Evolutionary conservation across 169 alveolate species (phyloP).

Genomic region (Plasmodium vivax): DNA sequence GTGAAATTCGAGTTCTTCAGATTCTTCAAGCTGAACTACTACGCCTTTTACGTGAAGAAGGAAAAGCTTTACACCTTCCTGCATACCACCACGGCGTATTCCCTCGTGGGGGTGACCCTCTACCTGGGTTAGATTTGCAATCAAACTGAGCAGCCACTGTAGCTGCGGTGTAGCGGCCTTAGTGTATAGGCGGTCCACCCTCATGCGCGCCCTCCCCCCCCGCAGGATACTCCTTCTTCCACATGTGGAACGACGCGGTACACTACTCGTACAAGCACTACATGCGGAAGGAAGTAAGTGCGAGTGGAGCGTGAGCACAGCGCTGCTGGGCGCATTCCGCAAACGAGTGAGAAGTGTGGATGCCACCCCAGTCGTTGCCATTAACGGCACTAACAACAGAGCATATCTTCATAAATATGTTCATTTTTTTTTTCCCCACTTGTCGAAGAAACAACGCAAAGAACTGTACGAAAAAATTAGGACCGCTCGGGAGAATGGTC

Average conservation of each 20-base stretch:
- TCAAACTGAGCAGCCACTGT: neutral
- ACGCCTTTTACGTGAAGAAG: slow-evolving; percentile 65
- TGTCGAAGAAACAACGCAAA: slow-evolving; percentile 63
- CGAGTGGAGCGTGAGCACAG: neutral
- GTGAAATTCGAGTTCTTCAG: slow-evolving; percentile 66
- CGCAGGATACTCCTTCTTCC: slow-evolving; percentile 60
- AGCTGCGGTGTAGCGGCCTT: neutral
- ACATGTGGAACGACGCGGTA: slow-evolving; percentile 76
- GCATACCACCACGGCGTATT: slow-evolving; percentile 66
- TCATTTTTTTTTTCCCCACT: neutral
- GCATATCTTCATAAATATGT: neutral
- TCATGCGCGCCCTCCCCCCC: neutral
- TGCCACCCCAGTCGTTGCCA: neutral
- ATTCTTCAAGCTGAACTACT: slow-evolving; percentile 66
- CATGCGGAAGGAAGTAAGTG: slow-evolving; percentile 63
- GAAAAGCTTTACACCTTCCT: slow-evolving; percentile 67
- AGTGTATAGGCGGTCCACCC: neutral
- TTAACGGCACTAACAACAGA: neutral
- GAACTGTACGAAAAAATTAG: slow-evolving; percentile 61
- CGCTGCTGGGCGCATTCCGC: neutral
- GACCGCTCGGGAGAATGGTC: slow-evolving; percentile 60
- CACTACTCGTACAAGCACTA: slow-evolving; percentile 74
- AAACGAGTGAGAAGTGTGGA: neutral
- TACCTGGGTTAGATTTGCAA: slow-evolving; percentile 39
- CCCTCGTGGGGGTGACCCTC: slow-evolving; percentile 55